Base-by-base conservation (phyloP, 1,284 basidiomycete species). In the Cryptococcus hybrid region DNA sequence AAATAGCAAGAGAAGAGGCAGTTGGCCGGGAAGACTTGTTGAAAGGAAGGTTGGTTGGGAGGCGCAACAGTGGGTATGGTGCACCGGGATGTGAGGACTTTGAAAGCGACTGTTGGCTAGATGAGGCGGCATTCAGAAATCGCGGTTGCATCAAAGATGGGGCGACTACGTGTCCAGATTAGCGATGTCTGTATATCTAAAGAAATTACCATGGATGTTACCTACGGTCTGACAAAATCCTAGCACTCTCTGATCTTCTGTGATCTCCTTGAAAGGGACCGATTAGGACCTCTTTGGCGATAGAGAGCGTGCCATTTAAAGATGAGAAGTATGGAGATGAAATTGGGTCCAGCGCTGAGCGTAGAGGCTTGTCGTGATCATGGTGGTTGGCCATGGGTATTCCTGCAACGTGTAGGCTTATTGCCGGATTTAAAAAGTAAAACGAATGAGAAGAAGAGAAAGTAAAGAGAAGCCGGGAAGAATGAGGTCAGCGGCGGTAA, bases 101-200 rank as follows among this genome's bases (percentile, higher is more conserved):
- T 82, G 34, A 83, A 76, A 54, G 82, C 79, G 34, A 82, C 82
- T 24, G 84, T 85, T 11, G 86, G 82, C 3, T 87, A 83, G n/a
- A 47, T 40, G 46, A 40, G 42, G 42, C 34, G 6, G 36, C 8
- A 45, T 83, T 84, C 55, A 91, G 83, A 83, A 90, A 87, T 61
- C 85, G 82, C 24, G 90, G 88, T 3, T 90, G 91, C 90, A 94
- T 92, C 67, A 94, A 87, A 59, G 87, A 85, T 9, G 91, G 91
- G 4, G 91, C 90, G 70, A 94, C 91, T 94, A 72, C 9, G 30
- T 11, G 37, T n/a, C 30, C 42, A 36, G 7, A 37, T 47, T 11
- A 52, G 44, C 36, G 11, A 11, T 18, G 38, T 47, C 18, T 47
- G 5, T 30, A 30, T 30, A 30, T 30, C 30, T 30, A 30, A 30